Percentiles rank a stretch among this genome's conserved stretches.
Evolutionary conservation across 352 stramenopile genomes (phyloP).

Genomic region (Pythium aristosporum): DNA sequence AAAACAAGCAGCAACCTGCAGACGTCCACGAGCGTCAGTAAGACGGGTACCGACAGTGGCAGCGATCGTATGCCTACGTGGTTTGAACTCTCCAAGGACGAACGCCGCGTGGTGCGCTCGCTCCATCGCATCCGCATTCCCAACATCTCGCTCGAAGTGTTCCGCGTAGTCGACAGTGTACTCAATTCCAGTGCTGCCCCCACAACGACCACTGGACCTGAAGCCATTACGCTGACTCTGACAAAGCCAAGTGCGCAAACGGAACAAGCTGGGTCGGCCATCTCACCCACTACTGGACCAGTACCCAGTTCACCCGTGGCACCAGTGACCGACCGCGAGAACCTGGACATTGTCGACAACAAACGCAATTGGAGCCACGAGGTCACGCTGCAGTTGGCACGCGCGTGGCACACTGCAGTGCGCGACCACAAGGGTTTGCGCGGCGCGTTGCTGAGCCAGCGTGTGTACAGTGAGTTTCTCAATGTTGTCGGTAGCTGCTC

Average conservation of each 20-base stretch:
- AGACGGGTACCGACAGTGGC: background rate
- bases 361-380: conserved; percentile 65
- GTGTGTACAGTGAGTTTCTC: conserved; percentile 59
- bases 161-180: conserved; percentile 53
- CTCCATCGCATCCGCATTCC: conserved; percentile 55
- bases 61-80: conserved; percentile 33
- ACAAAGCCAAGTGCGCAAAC: background rate
- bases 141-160: conserved; percentile 60
- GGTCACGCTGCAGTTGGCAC: conserved; percentile 57
- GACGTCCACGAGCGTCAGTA: conserved; percentile 5
- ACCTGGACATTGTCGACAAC: conserved; percentile 31
- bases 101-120: conserved; percentile 47
- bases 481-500: conserved; percentile 40
- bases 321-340: background rate
- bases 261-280: background rate
- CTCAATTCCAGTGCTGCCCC: conserved; percentile 27
- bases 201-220: background rate
- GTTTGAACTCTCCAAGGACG: conserved; percentile 60
- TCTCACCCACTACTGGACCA: background rate
- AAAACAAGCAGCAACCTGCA: conserved; percentile 53
- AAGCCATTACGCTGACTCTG: background rate
- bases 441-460: conserved; percentile 44
- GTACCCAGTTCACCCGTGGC: background rate
- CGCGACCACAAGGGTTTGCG: conserved; percentile 31
- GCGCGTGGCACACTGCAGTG: conserved; percentile 45